Base-by-base conservation (phyloP, 164 flowering plant species). In the Piper betle region DNA sequence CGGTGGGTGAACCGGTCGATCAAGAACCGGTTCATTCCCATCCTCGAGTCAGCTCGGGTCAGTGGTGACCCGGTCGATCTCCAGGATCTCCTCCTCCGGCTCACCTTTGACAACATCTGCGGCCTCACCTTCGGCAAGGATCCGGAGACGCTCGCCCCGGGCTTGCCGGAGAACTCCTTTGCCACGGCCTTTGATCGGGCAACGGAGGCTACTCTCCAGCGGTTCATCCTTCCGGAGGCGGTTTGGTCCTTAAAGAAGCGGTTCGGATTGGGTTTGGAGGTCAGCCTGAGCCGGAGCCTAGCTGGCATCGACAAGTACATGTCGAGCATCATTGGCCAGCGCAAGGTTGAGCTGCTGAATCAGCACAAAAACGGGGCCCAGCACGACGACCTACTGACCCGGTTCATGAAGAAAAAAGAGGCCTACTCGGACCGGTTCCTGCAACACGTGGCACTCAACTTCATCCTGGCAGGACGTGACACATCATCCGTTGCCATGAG, bases 391-490 rank as follows among this genome's bases (percentile, higher is more conserved):
- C 43, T 82, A 55, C 59, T 82, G 1, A 78, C 85, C 0, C 55
- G 79, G 61, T 76, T 76, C 71, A 76, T 76, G 77, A 4, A 41
- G 43, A 73, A 64, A 73, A 86, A 82, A 59, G 64, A 69, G 5
- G 55, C 19, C 19, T 83, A 80, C 65, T 65, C 86, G 0, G 67
- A 55, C 63, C 7, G 70, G 0, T 83, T 83, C 12, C 83, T 88
- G 50, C 80, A 69, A 52, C 77, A 80, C 3, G 82, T 88, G 9
- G 96, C 96, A 4, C 80, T 88, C 20, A 89, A 89, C 71, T 89
- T 89, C 65, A 82, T 89, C 18, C 82, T 88, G 16, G 96, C 96
- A 9, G 96, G 96, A 1, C 80, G 96, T 0, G 93, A 88, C 81
- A 88, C 96, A 1, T 88, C 93, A 3, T 88, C 96, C 0, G 96